These are phyloP conservation scores for Pyricularia sp. DNA, from an alignment of 2,329 filamentous ascomycete species.

Conservation along the genomic window DNA sequence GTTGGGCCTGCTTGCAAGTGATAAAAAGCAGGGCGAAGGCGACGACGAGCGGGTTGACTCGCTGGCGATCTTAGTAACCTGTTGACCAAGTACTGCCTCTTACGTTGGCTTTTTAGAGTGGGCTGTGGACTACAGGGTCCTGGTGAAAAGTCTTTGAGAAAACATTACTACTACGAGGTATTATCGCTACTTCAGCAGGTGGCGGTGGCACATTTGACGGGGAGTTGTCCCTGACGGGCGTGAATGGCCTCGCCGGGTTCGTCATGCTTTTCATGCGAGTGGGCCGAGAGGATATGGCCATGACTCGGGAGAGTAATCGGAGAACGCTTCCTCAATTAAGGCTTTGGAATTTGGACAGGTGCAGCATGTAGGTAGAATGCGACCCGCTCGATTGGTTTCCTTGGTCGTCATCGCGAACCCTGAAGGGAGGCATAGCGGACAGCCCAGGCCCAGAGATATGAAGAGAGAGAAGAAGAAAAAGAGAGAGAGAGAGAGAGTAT, in stretches of 20 bases:
- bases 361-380: too few relatives aligned
- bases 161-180: too few relatives aligned
- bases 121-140: too few relatives aligned
- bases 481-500: neutral
- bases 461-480: neutral
- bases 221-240: too few relatives aligned
- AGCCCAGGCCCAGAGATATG: neutral
- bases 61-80: too few relatives aligned
- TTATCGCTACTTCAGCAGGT: neutral
- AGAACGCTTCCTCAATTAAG: neutral
- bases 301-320: neutral
- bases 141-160: neutral
- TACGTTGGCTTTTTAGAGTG: too few relatives aligned
- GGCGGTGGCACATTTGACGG: neutral
- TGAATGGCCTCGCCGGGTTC: neutral
- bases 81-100: too few relatives aligned
- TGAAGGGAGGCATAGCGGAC: neutral
- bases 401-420: neutral
- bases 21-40: too few relatives aligned
- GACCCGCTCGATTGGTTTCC: neutral
- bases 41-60: too few relatives aligned
- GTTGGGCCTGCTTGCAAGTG: neutral
- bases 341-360: neutral
- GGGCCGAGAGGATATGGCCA: neutral
- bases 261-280: neutral